A percentile compares a stretch with the other conserved stretches of the same genome.
These are phyloP conservation scores for Talaromyces proteolyticus DNA, from an alignment of 495 filamentous ascomycete species.

Conservation along the genomic window DNA sequence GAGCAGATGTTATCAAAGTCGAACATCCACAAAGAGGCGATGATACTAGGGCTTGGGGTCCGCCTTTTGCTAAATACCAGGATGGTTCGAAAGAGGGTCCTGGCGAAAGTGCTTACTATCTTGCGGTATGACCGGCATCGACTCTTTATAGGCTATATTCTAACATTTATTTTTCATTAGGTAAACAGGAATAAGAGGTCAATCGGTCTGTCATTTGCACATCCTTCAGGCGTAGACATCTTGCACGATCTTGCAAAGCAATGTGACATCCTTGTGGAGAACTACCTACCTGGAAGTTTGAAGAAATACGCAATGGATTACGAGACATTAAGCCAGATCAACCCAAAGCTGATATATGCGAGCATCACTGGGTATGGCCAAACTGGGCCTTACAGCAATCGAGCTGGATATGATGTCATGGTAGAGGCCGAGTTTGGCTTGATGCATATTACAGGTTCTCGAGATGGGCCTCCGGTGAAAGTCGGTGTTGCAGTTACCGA, in stretches of 20 bases:
- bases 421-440: slow-evolving; percentile 96
- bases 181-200: slow-evolving; percentile 98
- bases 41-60: slow-evolving; percentile 94
- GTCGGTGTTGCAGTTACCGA: slow-evolving; percentile 97
- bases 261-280: slow-evolving; percentile 93
- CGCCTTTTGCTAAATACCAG: slow-evolving; percentile 78
- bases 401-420: slow-evolving; percentile 98
- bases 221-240: slow-evolving; percentile 74
- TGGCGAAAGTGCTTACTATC: slow-evolving; percentile 93
- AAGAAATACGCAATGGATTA: slow-evolving; percentile 90
- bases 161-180: slow-evolving; percentile 28
- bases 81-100: slow-evolving; percentile 58
- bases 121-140: slow-evolving; percentile 55
- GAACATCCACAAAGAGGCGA: slow-evolving; percentile 90
- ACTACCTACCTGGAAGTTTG: slow-evolving; percentile 88
- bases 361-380: slow-evolving; percentile 80
- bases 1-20: slow-evolving; percentile 94
- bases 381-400: slow-evolving; percentile 81
- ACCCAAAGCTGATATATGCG: slow-evolving; percentile 66
- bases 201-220: slow-evolving; percentile 82
- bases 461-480: slow-evolving; percentile 90
- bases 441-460: slow-evolving; percentile 93
- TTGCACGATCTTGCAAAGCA: slow-evolving; percentile 76
- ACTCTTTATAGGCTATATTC: neutral
- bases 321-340: slow-evolving; percentile 67